A percentile compares a stretch with the other conserved stretches of the same genome.
phyloP scores from a whole-genome alignment of 345 rosid genomes.

The Angophora floribunda region DNA sequence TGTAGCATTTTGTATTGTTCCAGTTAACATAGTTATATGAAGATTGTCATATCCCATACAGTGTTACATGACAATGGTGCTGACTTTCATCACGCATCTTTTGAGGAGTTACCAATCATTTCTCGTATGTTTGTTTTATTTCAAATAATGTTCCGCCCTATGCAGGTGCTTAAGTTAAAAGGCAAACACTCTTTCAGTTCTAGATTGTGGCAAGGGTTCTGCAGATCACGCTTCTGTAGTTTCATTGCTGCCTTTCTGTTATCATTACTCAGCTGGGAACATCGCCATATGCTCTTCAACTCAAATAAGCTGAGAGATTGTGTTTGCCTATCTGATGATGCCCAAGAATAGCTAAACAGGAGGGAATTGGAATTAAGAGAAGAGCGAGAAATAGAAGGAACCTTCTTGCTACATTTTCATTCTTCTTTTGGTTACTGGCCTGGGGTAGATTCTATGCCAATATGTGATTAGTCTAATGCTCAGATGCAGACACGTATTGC shows the following conservation, averaged over 20 bases:
- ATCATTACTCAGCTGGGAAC: not conserved
- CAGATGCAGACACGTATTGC: not conserved
- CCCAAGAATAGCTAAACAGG: not conserved
- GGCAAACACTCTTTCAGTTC: not conserved
- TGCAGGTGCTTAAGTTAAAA: not conserved
- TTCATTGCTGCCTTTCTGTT: not conserved
- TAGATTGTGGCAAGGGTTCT: not conserved
- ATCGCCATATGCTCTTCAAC: not conserved
- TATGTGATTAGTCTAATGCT: not conserved
- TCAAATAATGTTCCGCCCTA: not conserved
- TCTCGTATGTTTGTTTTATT: not conserved
- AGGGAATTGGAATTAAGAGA: not conserved
- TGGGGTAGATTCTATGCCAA: not conserved
- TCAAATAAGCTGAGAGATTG: not conserved
- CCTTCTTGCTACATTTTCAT: not conserved
- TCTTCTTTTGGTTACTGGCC: not conserved
- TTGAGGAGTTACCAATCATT: not conserved
- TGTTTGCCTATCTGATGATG: not conserved
- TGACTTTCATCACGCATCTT: not conserved
- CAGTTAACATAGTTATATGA: not conserved
- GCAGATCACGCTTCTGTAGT: not conserved
- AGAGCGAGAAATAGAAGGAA: not conserved
- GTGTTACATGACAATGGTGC: not conserved
- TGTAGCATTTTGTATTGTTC: not conserved
- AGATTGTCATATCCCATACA: not conserved